These are phyloP conservation scores for Pseudocercospora pini-densiflorae DNA, from an alignment of 2,329 filamentous ascomycete species.

Conservation along the genomic window DNA sequence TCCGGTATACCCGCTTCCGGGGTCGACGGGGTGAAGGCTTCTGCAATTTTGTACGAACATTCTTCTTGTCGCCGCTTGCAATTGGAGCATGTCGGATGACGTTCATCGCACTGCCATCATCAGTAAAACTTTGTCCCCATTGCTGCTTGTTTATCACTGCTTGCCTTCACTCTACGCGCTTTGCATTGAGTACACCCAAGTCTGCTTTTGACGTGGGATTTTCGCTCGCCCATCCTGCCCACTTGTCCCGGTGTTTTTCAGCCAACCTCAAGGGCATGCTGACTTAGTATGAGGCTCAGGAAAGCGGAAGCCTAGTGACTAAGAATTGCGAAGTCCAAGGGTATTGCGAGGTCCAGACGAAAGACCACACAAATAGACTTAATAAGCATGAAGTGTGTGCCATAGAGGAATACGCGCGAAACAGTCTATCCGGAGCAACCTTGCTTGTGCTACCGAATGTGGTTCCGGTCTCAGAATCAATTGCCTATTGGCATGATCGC, in stretches of 20 bases:
- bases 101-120: constrained; percentile 24
- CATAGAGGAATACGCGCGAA: not conserved
- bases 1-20: constrained; percentile 18
- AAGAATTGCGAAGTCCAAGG: not conserved
- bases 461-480: not conserved
- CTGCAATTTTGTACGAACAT: constrained; percentile 30
- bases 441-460: not conserved
- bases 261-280: not conserved
- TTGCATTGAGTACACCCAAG: constrained; percentile 37
- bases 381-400: not conserved
- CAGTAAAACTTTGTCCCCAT: not conserved
- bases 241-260: not conserved
- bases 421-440: not conserved
- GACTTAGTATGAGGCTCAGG: not conserved
- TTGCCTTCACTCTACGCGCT: constrained; percentile 33
- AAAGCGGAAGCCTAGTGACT: not conserved
- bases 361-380: too few relatives aligned
- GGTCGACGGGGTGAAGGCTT: constrained; percentile 17
- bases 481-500: not conserved
- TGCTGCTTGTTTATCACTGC: not conserved
- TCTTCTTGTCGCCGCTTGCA: constrained; percentile 29
- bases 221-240: constrained; percentile 23
- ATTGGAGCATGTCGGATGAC: constrained; percentile 26
- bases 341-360: not conserved
- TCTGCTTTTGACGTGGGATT: constrained; percentile 33